These are phyloP conservation scores for Cyberlindnera amylophila DNA, from an alignment of 805 yeast species.

Conservation along the genomic window DNA sequence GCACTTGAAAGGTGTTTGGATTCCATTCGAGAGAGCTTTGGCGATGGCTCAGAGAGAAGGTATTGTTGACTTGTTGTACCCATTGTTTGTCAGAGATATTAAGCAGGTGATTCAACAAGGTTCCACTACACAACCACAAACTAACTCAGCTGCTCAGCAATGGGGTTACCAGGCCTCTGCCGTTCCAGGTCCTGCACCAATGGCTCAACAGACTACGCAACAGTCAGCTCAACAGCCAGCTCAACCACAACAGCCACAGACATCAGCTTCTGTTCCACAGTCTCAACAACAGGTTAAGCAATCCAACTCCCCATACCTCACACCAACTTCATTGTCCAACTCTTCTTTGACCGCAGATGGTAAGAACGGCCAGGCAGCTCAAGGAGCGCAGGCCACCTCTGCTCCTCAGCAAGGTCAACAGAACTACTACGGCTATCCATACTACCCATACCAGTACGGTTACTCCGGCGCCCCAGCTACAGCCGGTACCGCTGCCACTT, in stretches of 20 bases:
- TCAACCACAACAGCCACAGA: constrained; percentile 6
- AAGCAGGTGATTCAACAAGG: constrained; percentile 41
- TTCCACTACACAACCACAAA: constrained; percentile 29
- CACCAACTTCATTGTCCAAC: constrained; percentile 23
- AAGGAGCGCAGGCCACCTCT: constrained; percentile 5
- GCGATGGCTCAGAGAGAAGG: constrained; percentile 81
- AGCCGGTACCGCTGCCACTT: constrained; percentile 7
- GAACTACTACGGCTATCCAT: constrained; percentile 17
- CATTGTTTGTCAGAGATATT: constrained; percentile 71
- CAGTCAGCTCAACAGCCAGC: constrained; percentile 1
- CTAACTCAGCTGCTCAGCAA: constrained; percentile 16
- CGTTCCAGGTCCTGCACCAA: constrained; percentile 10
- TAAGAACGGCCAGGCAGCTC: constrained; percentile 6
- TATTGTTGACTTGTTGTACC: constrained; percentile 61
- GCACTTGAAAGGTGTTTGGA: constrained; percentile 90
- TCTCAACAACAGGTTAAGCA: constrained; percentile 9
- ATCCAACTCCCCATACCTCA: constrained; percentile 23
- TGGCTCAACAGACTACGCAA: constrained; percentile 7
- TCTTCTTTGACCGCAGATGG: constrained; percentile 12
- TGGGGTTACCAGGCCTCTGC: constrained; percentile 13
- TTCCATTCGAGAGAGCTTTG: constrained; percentile 78
- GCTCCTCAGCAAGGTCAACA: constrained; percentile 10
- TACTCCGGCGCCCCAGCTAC: constrained; percentile 9
- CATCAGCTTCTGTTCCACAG: constrained; percentile 3
- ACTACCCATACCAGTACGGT: constrained; percentile 18